Percentiles rank a stretch among this genome's conserved stretches.
These are phyloP conservation scores for Glarea lozoyensis DNA, from an alignment of 495 filamentous ascomycete genomes.

Conservation along the genomic window DNA sequence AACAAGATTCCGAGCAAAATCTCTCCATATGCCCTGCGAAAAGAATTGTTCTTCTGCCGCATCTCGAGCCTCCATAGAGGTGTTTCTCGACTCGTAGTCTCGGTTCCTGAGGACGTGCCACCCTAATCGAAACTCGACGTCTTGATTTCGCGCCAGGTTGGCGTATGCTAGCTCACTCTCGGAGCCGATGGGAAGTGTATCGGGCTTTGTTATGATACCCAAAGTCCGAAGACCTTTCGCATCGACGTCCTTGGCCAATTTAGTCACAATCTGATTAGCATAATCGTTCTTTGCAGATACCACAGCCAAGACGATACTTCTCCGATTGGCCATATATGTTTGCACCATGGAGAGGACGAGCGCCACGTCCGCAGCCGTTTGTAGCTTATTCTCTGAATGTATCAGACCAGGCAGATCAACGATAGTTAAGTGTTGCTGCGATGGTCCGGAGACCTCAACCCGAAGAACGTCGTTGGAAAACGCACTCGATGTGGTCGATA, in stretches of 20 bases:
- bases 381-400: slow-evolving; percentile 34
- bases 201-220: slow-evolving; percentile 44
- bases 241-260: slow-evolving; percentile 30
- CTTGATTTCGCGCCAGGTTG: slow-evolving; percentile 34
- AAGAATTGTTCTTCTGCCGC: slow-evolving; percentile 30
- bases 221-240: slow-evolving; percentile 32
- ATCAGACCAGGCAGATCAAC: slow-evolving; percentile 47
- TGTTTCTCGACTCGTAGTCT: slow-evolving; percentile 31
- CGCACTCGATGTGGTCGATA: slow-evolving; percentile 25
- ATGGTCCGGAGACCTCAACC: slow-evolving; percentile 42
- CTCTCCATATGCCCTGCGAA: slow-evolving; percentile 26
- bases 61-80: slow-evolving; percentile 26
- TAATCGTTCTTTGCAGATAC: slow-evolving; percentile 43
- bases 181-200: slow-evolving; percentile 30
- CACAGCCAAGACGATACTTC: slow-evolving; percentile 43
- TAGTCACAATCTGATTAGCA: slow-evolving; percentile 40
- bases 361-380: slow-evolving; percentile 32
- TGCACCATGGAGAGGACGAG: slow-evolving; percentile 34
- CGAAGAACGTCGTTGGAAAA: slow-evolving; percentile 41
- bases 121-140: slow-evolving; percentile 36
- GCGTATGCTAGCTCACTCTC: slow-evolving; percentile 30
- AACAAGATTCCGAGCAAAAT: slow-evolving; percentile 10
- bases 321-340: slow-evolving; percentile 35
- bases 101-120: slow-evolving; percentile 45
- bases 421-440: slow-evolving; percentile 41